Evolutionary conservation across 2,329 filamentous ascomycete species (phyloP).

Genomic region (Colletotrichum australisinense): DNA sequence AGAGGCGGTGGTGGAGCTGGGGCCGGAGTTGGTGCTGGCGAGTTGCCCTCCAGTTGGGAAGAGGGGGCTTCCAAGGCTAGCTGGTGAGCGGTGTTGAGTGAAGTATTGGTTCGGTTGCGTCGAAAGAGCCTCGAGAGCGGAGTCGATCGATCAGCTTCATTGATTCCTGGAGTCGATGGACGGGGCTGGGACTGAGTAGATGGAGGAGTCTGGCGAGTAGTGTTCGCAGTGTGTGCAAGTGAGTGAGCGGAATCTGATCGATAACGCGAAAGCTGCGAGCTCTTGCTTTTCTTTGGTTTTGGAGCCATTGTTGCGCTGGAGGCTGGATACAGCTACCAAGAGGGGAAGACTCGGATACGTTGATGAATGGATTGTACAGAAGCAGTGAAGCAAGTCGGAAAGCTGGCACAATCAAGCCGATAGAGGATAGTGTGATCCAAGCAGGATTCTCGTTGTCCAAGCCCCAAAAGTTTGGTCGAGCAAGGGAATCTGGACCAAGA

Average conservation of each 20-base stretch:
- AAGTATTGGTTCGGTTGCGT: slow-evolving; percentile 1
- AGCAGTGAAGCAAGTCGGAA: neutral
- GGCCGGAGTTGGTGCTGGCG: no score
- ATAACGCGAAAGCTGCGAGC: neutral
- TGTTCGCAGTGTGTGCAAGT: neutral
- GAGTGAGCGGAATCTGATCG: neutral
- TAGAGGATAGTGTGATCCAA: neutral
- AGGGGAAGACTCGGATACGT: no score
- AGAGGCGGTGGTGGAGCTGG: slow-evolving; percentile 5
- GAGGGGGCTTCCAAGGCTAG: neutral
- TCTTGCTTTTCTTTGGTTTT: neutral
- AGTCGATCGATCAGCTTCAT: neutral
- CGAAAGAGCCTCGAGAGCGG: slow-evolving; percentile 6
- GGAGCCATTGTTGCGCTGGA: neutral
- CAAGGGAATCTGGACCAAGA: neutral
- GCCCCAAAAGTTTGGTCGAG: neutral
- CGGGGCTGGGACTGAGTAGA: neutral
- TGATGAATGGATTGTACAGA: neutral
- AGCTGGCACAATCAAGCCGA: neutral
- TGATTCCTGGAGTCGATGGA: neutral
- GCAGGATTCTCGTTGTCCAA: neutral
- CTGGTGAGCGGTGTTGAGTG: neutral
- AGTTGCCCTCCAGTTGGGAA: neutral
- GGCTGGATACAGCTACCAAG: no score
- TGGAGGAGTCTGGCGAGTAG: neutral